Evolutionary conservation across 2,329 filamentous ascomycete genomes (phyloP).

Genomic region (Penicillium freii): DNA sequence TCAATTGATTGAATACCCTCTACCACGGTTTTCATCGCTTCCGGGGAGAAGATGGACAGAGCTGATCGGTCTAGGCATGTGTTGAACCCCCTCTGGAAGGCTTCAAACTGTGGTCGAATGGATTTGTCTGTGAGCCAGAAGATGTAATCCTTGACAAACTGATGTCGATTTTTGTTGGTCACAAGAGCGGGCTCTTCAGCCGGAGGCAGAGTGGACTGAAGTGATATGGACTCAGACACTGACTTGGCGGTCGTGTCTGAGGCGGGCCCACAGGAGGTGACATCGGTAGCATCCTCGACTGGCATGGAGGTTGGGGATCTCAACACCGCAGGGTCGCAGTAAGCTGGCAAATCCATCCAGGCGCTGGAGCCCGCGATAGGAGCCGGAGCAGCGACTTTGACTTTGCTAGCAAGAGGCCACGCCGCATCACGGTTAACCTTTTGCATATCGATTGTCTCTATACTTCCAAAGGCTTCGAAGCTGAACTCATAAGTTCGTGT

Average conservation of each 20-base stretch:
- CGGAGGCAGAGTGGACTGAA: conserved; percentile 31
- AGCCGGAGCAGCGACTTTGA: background rate
- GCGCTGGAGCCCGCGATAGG: conserved; percentile 14
- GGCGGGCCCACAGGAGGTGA: conserved; percentile 1
- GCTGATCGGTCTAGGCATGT: conserved; percentile 69
- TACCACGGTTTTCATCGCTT: conserved; percentile 71
- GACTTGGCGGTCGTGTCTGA: conserved; percentile 25
- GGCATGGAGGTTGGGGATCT: conserved; percentile 26
- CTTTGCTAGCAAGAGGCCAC: conserved; percentile 31
- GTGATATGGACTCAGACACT: conserved; percentile 22
- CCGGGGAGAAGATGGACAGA: conserved; percentile 68
- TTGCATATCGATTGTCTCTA: conserved; percentile 57
- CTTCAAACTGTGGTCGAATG: conserved; percentile 70
- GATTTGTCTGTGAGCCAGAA: conserved; percentile 77
- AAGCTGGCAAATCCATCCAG: conserved; percentile 26
- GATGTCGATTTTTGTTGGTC: conserved; percentile 72
- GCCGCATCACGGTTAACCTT: conserved; percentile 37
- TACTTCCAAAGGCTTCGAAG: conserved; percentile 56
- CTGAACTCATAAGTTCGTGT: conserved; percentile 85
- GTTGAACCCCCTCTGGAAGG: conserved; percentile 79
- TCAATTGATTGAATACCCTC: conserved; percentile 84
- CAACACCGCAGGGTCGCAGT: conserved; percentile 16
- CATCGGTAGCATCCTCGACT: conserved; percentile 21
- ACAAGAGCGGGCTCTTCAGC: conserved; percentile 65
- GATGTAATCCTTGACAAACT: conserved; percentile 82